phyloP scores from a whole-genome alignment of 805 yeast genomes.

The Schwanniomyces polymorphus region DNA sequence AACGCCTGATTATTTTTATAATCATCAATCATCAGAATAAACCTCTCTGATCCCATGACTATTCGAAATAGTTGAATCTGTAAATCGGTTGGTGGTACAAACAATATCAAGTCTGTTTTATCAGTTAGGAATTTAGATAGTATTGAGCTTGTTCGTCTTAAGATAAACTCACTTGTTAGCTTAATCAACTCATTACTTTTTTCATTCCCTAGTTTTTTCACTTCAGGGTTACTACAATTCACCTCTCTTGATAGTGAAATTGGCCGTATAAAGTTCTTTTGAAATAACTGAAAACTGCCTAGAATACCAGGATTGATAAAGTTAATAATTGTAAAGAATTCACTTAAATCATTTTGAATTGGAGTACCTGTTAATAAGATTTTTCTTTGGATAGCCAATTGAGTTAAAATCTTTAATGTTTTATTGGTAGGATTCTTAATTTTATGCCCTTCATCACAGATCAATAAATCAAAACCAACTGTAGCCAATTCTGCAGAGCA shows the following conservation, averaged over 20 bases:
- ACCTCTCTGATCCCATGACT: conserved; percentile 41
- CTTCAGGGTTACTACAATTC: conserved; percentile 50
- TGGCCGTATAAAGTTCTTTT: conserved; percentile 65
- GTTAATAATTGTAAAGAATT: conserved; percentile 77
- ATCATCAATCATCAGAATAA: conserved; percentile 27
- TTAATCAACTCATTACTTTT: conserved; percentile 63
- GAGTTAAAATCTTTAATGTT: conserved; percentile 60
- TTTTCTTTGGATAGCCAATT: conserved; percentile 53
- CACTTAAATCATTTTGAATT: conserved; percentile 86
- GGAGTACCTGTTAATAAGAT: conserved; percentile 86
- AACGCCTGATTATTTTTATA: conserved; percentile 47
- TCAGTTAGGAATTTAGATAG: conserved; percentile 64
- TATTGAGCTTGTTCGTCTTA: conserved; percentile 68
- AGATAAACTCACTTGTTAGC: conserved; percentile 63
- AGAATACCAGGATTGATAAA: conserved; percentile 84
- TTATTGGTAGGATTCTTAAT: conserved; percentile 75
- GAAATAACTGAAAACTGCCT: conserved; percentile 60
- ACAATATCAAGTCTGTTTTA: conserved; percentile 72
- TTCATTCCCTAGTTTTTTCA: conserved; percentile 56
- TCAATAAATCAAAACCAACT: conserved; percentile 61
- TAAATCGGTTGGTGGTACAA: conserved; percentile 68
- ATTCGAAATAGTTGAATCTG: conserved; percentile 59
- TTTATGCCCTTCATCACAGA: conserved; percentile 96
- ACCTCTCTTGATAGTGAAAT: conserved; percentile 68
- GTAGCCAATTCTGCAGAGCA: conserved; percentile 50